Evolutionary conservation across 2,329 filamentous ascomycete genomes (phyloP).

Genomic region (Paecilomyces niveus): DNA sequence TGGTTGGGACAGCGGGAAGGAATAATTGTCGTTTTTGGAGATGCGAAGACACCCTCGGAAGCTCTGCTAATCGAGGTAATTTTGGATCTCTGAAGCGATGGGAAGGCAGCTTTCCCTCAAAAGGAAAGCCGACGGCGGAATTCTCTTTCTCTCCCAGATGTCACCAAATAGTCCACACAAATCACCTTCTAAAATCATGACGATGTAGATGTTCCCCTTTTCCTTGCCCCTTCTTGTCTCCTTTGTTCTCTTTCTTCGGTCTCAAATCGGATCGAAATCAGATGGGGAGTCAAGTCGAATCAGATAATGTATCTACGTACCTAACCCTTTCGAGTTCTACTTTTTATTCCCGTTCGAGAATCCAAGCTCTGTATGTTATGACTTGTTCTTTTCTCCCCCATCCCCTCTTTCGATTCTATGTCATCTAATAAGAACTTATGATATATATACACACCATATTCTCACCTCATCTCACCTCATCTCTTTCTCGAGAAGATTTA

Average conservation of each 20-base stretch:
- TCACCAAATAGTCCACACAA: neutral
- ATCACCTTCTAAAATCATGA: neutral
- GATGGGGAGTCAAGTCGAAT: neutral
- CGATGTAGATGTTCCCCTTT: neutral
- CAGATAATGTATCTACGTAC: neutral
- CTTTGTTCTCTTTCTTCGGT: neutral
- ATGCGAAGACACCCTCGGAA: neutral
- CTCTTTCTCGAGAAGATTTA: neutral
- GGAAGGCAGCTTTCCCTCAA: neutral
- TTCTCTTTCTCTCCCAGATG: neutral
- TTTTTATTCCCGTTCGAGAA: neutral
- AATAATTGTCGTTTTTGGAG: neutral
- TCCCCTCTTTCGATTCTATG: neutral
- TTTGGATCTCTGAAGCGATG: neutral
- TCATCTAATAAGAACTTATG: neutral
- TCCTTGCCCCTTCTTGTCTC: neutral
- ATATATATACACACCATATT: neutral
- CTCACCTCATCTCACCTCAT: neutral
- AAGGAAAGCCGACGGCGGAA: neutral
- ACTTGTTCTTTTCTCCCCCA: neutral
- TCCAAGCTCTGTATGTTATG: neutral
- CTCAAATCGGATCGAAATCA: neutral
- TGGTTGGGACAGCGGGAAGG: constrained; percentile 59
- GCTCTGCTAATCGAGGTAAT: neutral
- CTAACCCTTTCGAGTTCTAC: neutral